Base-by-base conservation (phyloP, 176 grass and related monocot species). In the Zoysia japonica region DNA sequence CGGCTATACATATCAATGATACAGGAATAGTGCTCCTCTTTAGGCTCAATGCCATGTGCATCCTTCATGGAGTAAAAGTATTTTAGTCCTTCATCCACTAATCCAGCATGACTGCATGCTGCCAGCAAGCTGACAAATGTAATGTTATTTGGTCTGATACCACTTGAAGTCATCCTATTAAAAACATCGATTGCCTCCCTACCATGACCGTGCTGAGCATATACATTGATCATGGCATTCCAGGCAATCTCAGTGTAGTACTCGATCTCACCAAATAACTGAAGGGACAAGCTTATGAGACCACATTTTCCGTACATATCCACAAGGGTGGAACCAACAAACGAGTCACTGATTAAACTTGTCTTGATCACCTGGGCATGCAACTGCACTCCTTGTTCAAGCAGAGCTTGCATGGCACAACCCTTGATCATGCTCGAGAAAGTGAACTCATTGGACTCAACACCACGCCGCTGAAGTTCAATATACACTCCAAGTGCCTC, bases 291-390 rank as follows among this genome's bases (percentile, higher is more conserved):
- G 70, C 53, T 67, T 48, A 89, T 61, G 16, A 85, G 84, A 10
- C 91, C 91, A 67, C 87, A 87, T 47, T 93, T 93, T 43, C 87
- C 91, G 67, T 90, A 93, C 91, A 89, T 93, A 76, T 87, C 81
- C 38, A 93, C 69, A 64, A 89, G 81, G 47, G 84, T 82, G 44
- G 91, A 93, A 55, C 44, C 51, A 65, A 93, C 77, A 71, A 85
- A 87, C 1, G 84, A 81, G 17, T 93, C 87, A 1, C 17, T 13
- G 44, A 84, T 72, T 10, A 82, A 82, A 84, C 41, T 85, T 64
- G 61, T 63, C 76, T 93, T 93, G 73, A 87, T 82, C 69, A 90
- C 78, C 41, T 87, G 87, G 40, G 91, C 68, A 85, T 93, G 87
- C 68, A 85, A 42, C 70, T 90, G 91, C 42, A 57, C 62, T 68